Evolutionary conservation across 2,329 filamentous ascomycete species (phyloP).

Genomic region (Lithohypha guttulata): DNA sequence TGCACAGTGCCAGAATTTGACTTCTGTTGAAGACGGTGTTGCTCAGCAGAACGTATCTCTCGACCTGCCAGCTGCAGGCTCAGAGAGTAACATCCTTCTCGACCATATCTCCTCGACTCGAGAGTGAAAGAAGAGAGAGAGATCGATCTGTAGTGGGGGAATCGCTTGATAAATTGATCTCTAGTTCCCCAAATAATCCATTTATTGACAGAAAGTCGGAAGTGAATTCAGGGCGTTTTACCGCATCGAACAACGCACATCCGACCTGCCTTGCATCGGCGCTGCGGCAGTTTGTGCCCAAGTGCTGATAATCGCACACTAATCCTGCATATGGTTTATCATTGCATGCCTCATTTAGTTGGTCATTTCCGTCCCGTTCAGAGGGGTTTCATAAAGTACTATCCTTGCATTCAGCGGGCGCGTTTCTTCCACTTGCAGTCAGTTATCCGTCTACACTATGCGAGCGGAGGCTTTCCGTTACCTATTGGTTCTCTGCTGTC

Average conservation of each 20-base stretch:
- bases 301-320: not conserved
- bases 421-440: no score
- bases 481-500: slow-evolving; percentile 57
- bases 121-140: slow-evolving; percentile 8
- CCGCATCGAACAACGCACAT: no score
- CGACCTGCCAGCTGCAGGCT: slow-evolving; percentile 18
- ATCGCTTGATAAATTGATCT: not conserved
- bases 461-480: slow-evolving; percentile 54
- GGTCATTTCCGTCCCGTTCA: no score
- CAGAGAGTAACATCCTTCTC: slow-evolving; percentile 18
- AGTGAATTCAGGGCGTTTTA: no score
- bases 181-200: no score
- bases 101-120: slow-evolving; percentile 6
- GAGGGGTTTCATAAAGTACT: not conserved
- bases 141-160: slow-evolving; percentile 1
- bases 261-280: no score
- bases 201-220: no score
- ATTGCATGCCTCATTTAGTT: slow-evolving; percentile 8
- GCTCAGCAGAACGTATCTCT: slow-evolving; percentile 5
- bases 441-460: no score
- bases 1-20: no score
- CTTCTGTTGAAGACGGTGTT: no score
- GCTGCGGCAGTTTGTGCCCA: not conserved
- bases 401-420: no score
- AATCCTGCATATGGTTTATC: slow-evolving; percentile 1